Percentiles rank a stretch among this genome's conserved stretches.
Evolutionary conservation across 1,284 basidiomycete species (phyloP).

Genomic region (Leucoagaricus sp.): DNA sequence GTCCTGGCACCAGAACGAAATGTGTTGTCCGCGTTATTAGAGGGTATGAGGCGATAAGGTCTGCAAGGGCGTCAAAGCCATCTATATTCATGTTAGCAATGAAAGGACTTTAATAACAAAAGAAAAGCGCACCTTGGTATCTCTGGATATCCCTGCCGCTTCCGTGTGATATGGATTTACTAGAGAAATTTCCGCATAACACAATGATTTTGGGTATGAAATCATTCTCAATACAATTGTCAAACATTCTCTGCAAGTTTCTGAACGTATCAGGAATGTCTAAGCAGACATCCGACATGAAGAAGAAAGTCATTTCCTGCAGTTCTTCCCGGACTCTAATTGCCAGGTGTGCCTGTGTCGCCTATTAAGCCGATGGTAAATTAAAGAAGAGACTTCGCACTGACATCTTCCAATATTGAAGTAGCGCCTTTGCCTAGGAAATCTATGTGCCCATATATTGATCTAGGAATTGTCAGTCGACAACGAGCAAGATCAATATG

Average conservation of each 20-base stretch:
- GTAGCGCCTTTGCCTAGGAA: constrained; percentile 93
- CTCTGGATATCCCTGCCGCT: constrained; percentile 76
- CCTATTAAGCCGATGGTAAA: not conserved
- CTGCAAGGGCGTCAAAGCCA: constrained; percentile 84
- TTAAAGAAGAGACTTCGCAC: constrained; percentile 23
- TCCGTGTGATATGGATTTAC: constrained; percentile 76
- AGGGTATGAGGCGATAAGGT: constrained; percentile 83
- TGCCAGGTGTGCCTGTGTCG: constrained; percentile 55
- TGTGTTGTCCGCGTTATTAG: constrained; percentile 77
- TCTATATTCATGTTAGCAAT: constrained; percentile 47
- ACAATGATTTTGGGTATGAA: constrained; percentile 88
- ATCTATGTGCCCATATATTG: constrained; percentile 92
- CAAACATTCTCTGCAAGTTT: constrained; percentile 84
- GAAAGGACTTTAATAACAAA: not conserved
- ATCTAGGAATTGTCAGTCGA: constrained; percentile 45
- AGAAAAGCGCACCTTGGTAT: constrained; percentile 72
- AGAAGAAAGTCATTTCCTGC: constrained; percentile 85
- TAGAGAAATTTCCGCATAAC: constrained; percentile 95
- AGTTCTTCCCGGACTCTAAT: constrained; percentile 66
- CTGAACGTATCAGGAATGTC: constrained; percentile 84
- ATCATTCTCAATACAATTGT: constrained; percentile 88
- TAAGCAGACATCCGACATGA: constrained; percentile 95
- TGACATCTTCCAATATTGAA: constrained; percentile 89
- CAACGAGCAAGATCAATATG: not conserved
- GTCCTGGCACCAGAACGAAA: constrained; percentile 94